Conservation (phyloP, 2,329 filamentous ascomycete genomes). For the Aspergillus niger region DNA sequence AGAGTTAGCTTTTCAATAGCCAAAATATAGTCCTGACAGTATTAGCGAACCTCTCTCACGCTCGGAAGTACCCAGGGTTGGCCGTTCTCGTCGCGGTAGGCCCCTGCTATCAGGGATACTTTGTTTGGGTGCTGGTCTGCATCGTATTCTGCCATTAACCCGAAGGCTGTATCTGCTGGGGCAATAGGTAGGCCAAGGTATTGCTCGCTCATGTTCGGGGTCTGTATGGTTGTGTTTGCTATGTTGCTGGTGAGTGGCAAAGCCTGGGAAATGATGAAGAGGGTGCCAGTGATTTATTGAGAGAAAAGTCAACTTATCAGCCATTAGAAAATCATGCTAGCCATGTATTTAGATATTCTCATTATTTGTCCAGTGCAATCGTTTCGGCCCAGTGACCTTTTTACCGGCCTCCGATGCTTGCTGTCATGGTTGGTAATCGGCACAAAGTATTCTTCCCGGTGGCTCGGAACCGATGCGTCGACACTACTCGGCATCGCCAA, state of each 20-base stretch:
- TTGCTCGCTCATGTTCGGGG: neutral
- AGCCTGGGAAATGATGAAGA: neutral
- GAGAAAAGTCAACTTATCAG: too few relatives aligned
- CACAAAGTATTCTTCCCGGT: too few relatives aligned
- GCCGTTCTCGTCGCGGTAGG: slow-evolving; percentile 44
- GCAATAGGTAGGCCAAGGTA: neutral
- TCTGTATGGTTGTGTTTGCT: neutral
- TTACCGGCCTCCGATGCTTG: too few relatives aligned
- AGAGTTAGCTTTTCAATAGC: too few relatives aligned
- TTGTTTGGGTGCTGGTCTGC: slow-evolving; percentile 34
- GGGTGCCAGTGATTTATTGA: too few relatives aligned
- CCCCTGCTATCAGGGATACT: slow-evolving; percentile 43
- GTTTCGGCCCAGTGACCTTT: too few relatives aligned
- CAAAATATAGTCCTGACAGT: slow-evolving; percentile 30
- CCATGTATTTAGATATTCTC: too few relatives aligned
- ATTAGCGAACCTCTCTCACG: slow-evolving; percentile 51
- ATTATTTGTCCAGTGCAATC: too few relatives aligned
- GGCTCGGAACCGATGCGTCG: too few relatives aligned
- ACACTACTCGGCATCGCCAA: too few relatives aligned
- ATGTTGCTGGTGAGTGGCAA: neutral
- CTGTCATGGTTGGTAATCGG: too few relatives aligned
- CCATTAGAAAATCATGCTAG: too few relatives aligned
- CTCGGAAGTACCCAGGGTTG: slow-evolving; percentile 42
- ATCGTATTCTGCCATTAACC: slow-evolving; percentile 27
- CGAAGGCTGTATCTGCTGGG: slow-evolving; percentile 20